phyloP scores from a whole-genome alignment of 768 basidiomycete genomes.

The Trametes cubensis region DNA sequence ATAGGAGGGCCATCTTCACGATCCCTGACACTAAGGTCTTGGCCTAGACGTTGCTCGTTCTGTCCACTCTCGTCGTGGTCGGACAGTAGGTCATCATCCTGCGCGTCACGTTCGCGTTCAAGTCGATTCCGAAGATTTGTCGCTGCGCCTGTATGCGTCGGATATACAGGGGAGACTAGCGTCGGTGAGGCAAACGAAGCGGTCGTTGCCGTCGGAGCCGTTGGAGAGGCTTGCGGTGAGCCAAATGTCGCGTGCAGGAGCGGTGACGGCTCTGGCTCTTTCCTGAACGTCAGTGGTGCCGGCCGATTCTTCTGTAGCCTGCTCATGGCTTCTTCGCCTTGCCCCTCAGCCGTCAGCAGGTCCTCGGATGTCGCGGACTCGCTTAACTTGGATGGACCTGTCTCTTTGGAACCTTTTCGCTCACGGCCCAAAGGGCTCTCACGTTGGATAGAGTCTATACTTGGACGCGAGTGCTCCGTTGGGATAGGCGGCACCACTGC shows the following conservation, averaged over 20 bases:
- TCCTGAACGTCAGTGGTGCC: slow-evolving; percentile 33
- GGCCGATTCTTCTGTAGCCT: slow-evolving; percentile 30
- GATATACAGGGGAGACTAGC: slow-evolving; percentile 22
- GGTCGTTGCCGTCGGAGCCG: slow-evolving; percentile 18
- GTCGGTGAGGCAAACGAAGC: slow-evolving; percentile 26
- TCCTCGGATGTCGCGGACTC: slow-evolving; percentile 8
- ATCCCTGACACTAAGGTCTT: slow-evolving; percentile 49
- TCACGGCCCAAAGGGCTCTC: neutral
- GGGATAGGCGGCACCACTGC: slow-evolving; percentile 36
- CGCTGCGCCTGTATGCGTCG: slow-evolving; percentile 39
- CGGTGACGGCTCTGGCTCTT: slow-evolving; percentile 35
- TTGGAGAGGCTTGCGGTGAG: slow-evolving; percentile 40
- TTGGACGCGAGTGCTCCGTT: slow-evolving; percentile 27
- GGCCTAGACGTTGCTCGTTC: slow-evolving; percentile 27
- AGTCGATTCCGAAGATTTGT: slow-evolving; percentile 41
- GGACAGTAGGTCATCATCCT: neutral
- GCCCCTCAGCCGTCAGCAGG: neutral
- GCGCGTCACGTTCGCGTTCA: slow-evolving; percentile 32
- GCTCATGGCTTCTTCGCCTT: slow-evolving; percentile 7
- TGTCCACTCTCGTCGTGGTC: neutral
- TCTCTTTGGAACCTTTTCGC: slow-evolving; percentile 12
- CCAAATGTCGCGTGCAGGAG: slow-evolving; percentile 46
- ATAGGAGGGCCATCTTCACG: slow-evolving; percentile 36
- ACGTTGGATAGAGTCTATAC: slow-evolving; percentile 20
- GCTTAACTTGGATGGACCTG: slow-evolving; percentile 6